These are phyloP conservation scores for Chrysoporthe cubensis DNA, from an alignment of 2,329 filamentous ascomycete species.

Conservation along the genomic window DNA sequence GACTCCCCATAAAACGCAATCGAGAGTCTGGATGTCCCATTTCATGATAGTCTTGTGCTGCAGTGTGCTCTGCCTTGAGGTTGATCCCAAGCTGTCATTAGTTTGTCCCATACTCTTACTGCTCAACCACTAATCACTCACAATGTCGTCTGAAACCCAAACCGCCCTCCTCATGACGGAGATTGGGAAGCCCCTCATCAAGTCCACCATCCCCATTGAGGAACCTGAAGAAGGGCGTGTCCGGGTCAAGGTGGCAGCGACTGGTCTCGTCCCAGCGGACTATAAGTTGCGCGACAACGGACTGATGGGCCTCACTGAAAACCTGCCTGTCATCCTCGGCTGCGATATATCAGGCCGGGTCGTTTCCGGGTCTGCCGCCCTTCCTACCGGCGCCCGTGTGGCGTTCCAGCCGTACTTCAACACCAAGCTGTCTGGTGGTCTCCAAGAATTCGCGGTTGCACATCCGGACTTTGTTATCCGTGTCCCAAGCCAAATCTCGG, in stretches of 20 bases:
- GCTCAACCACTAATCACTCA: neutral
- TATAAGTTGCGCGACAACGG: neutral
- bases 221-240: neutral
- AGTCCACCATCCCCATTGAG: neutral
- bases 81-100: neutral
- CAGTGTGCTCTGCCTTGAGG: neutral
- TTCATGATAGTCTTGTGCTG: neutral
- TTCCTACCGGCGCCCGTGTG: neutral
- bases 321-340: neutral
- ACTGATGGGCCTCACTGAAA: neutral
- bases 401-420: neutral
- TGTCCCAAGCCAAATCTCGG: neutral
- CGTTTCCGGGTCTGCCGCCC: neutral
- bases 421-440: neutral
- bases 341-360: constrained; percentile 8
- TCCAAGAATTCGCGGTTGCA: neutral
- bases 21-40: neutral
- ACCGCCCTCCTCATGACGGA: constrained; percentile 8
- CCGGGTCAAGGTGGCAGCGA: constrained; percentile 3
- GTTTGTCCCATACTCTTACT: neutral
- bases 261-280: neutral
- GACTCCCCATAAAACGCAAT: no score
- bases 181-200: neutral
- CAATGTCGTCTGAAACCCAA: constrained; percentile 2
- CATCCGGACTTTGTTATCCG: neutral